phyloP scores from a whole-genome alignment of 2,329 filamentous ascomycete genomes.

The Keithomyces neogunnii region DNA sequence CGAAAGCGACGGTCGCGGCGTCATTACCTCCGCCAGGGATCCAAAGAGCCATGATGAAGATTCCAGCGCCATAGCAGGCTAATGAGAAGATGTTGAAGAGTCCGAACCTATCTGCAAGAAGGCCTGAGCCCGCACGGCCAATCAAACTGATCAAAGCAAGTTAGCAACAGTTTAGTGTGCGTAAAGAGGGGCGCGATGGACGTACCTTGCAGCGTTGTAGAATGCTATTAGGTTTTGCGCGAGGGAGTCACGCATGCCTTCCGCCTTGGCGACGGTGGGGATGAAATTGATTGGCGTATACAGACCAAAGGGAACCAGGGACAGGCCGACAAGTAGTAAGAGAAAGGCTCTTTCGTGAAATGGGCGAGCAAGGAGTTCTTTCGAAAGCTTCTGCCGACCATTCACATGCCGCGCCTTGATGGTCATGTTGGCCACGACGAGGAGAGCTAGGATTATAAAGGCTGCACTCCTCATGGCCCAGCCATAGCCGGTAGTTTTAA shows the following conservation, averaged over 20 bases:
- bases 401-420: constrained; percentile 17
- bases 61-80: constrained; percentile 29
- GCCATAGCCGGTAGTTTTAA: constrained; percentile 25
- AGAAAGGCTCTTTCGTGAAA: constrained; percentile 18
- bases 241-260: constrained; percentile 11
- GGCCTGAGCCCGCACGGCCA: constrained; percentile 14
- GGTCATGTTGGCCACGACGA: constrained; percentile 24
- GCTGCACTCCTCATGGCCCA: constrained; percentile 31
- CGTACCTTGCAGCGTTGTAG: constrained; percentile 15
- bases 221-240: constrained; percentile 15
- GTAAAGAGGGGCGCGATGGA: neutral
- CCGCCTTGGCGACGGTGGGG: constrained; percentile 9
- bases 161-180: neutral
- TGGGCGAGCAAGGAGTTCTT: constrained; percentile 9
- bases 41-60: constrained; percentile 25
- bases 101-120: constrained; percentile 16
- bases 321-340: constrained; percentile 15
- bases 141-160: constrained; percentile 9
- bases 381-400: constrained; percentile 1
- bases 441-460: constrained; percentile 27
- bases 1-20: constrained; percentile 17
- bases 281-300: constrained; percentile 22
- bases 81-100: constrained; percentile 28
- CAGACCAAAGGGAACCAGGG: constrained; percentile 20
- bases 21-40: constrained; percentile 15